A percentile compares a stretch with the other conserved stretches of the same genome.
These are phyloP conservation scores for Ochetophila trinervis DNA, from an alignment of 306 rosid genomes.

Conservation along the genomic window DNA sequence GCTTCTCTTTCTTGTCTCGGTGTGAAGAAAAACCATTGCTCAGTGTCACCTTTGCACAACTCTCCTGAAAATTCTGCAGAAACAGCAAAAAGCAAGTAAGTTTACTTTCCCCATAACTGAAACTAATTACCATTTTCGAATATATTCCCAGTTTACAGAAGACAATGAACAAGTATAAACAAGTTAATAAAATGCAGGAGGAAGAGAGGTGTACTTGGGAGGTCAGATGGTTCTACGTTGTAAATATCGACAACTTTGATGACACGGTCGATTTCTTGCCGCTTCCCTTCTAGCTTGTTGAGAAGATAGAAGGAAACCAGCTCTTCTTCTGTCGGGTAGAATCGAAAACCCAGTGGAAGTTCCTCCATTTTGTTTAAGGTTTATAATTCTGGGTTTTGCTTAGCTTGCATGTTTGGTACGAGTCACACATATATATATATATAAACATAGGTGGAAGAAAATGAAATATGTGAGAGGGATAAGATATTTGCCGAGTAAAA, in stretches of 20 bases:
- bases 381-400: neutral
- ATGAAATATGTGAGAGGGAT: neutral
- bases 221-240: conserved; percentile 64
- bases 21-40: conserved; percentile 91
- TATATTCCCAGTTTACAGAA: neutral
- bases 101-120: neutral
- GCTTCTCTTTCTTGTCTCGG: conserved; percentile 73
- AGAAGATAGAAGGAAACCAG: conserved; percentile 62
- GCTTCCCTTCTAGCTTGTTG: conserved; percentile 50
- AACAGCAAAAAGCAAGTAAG: neutral
- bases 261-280: conserved; percentile 34
- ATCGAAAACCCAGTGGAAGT: conserved; percentile 59
- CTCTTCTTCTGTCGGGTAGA: conserved; percentile 89
- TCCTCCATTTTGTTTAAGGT: conserved; percentile 23
- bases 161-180: neutral
- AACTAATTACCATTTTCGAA: neutral
- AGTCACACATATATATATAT: conserved; percentile 3
- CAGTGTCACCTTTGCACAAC: conserved; percentile 60
- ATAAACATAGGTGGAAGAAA: neutral
- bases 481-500: conserved; percentile 30
- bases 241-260: conserved; percentile 64
- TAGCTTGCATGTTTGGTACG: neutral
- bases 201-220: conserved; percentile 45
- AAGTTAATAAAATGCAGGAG: neutral
- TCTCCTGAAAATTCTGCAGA: conserved; percentile 60